A percentile compares a stretch with the other conserved stretches of the same genome.
phyloP scores from a whole-genome alignment of 2,329 filamentous ascomycete genomes.

The Fusarium sp. region DNA sequence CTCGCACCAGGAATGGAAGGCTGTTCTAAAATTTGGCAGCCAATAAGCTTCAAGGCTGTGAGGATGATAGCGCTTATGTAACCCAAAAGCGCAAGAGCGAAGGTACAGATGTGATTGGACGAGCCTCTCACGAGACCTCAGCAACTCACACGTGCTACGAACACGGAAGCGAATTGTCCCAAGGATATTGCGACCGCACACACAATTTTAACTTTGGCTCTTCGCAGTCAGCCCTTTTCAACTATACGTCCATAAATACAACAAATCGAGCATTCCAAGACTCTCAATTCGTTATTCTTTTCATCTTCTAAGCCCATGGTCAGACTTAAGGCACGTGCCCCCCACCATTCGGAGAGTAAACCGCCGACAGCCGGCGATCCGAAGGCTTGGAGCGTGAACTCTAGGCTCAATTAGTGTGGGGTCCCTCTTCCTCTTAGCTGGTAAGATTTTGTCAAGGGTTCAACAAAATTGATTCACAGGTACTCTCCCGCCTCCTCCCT shows the following conservation, averaged over 20 bases:
- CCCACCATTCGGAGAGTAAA: not conserved
- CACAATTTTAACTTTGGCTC: not conserved
- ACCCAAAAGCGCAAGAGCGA: not conserved
- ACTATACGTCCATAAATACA: not conserved
- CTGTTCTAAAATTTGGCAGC: slow-evolving; percentile 37
- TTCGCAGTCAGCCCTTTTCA: not conserved
- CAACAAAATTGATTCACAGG: slow-evolving; percentile 22
- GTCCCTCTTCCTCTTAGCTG: not conserved
- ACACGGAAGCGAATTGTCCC: not conserved
- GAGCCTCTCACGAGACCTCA: slow-evolving; percentile 18
- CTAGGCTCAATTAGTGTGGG: slow-evolving; percentile 26
- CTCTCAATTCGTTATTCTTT: not conserved
- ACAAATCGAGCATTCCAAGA: not conserved
- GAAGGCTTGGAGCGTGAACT: slow-evolving; percentile 9
- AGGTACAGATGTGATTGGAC: slow-evolving; percentile 17
- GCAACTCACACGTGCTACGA: slow-evolving; percentile 10
- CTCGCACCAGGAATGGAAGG: slow-evolving; percentile 14
- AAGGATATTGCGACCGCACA: not conserved
- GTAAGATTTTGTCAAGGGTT: slow-evolving; percentile 29
- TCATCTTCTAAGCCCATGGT: not conserved
- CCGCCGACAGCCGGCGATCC: slow-evolving; percentile 30
- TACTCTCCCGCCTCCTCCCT: slow-evolving; percentile 9
- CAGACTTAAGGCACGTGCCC: slow-evolving; percentile 9
- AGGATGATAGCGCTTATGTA: slow-evolving; percentile 31
- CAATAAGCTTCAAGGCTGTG: slow-evolving; percentile 25